These are phyloP conservation scores for Sesbania bispinosa DNA, from an alignment of 306 rosid species.

Conservation along the genomic window DNA sequence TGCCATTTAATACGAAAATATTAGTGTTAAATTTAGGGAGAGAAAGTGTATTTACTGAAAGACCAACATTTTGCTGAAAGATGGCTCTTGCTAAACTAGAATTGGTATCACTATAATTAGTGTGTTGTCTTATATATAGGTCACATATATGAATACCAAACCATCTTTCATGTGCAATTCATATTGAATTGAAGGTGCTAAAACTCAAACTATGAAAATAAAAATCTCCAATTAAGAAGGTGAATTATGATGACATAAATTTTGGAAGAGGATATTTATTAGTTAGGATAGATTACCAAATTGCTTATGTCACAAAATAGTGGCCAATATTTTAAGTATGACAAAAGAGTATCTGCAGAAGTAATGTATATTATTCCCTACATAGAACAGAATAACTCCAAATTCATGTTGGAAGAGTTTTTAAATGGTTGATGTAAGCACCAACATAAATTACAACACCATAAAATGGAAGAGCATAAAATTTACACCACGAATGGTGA, in stretches of 20 bases:
- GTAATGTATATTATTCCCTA: conserved; percentile 1
- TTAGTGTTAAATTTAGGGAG: neutral
- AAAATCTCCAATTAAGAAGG: no score
- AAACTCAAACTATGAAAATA: no score
- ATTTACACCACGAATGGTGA: no score
- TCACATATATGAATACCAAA: neutral
- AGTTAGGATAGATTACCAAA: neutral
- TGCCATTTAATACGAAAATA: neutral
- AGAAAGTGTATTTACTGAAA: neutral
- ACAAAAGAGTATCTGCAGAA: neutral
- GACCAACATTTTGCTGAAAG: neutral
- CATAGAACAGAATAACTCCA: neutral
- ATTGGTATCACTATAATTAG: no score
- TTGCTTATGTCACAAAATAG: neutral
- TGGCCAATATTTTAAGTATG: neutral
- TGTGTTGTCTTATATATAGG: no score
- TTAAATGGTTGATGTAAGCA: neutral
- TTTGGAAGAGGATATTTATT: no score
- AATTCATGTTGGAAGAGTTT: neutral
- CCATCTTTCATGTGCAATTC: neutral
- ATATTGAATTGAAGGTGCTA: neutral
- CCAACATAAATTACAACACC: neutral
- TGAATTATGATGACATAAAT: no score
- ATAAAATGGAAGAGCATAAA: neutral
- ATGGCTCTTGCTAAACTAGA: no score